These are phyloP conservation scores for Glaciozyma antarctica DNA, from an alignment of 768 basidiomycete genomes.

Conservation along the genomic window DNA sequence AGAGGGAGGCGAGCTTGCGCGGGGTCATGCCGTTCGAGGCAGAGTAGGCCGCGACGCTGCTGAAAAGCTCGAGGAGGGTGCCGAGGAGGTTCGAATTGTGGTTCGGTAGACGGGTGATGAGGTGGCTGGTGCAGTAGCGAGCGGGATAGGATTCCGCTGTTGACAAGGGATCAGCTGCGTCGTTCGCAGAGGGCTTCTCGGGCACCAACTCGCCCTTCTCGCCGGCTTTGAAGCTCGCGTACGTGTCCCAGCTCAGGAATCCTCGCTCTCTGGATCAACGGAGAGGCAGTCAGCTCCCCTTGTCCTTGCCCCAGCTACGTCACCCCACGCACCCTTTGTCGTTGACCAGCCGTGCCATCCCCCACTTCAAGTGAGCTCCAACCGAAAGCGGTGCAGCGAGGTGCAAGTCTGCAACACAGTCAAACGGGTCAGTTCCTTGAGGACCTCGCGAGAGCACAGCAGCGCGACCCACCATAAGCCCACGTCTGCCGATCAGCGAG, in stretches of 20 bases:
- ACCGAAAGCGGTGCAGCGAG: slow-evolving; percentile 81
- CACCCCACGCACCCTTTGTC: slow-evolving; percentile 13
- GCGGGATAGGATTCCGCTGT: slow-evolving; percentile 59
- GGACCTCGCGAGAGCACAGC: neutral
- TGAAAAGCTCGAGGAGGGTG: slow-evolving; percentile 70
- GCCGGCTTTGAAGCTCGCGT: slow-evolving; percentile 66
- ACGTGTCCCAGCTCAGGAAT: slow-evolving; percentile 72
- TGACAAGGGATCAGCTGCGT: slow-evolving; percentile 27
- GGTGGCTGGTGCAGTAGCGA: slow-evolving; percentile 55
- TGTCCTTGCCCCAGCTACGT: too few relatives aligned
- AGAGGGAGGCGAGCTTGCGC: slow-evolving; percentile 75
- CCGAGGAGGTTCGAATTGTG: slow-evolving; percentile 47
- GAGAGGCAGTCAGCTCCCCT: too few relatives aligned
- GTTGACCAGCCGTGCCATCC: slow-evolving; percentile 61
- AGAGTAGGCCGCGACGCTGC: slow-evolving; percentile 72
- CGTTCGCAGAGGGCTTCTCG: neutral
- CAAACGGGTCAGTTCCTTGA: neutral
- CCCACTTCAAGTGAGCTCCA: slow-evolving; percentile 89
- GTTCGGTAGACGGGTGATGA: slow-evolving; percentile 46
- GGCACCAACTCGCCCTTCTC: slow-evolving; percentile 55
- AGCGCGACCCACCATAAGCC: slow-evolving; percentile 14
- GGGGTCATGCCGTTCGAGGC: slow-evolving; percentile 81
- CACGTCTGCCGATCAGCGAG: slow-evolving; percentile 40
- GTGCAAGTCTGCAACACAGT: slow-evolving; percentile 49
- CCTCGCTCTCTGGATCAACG: slow-evolving; percentile 49